These are phyloP conservation scores for Oryza rufipogon DNA, from an alignment of 176 grass and related monocot genomes.

Conservation along the genomic window DNA sequence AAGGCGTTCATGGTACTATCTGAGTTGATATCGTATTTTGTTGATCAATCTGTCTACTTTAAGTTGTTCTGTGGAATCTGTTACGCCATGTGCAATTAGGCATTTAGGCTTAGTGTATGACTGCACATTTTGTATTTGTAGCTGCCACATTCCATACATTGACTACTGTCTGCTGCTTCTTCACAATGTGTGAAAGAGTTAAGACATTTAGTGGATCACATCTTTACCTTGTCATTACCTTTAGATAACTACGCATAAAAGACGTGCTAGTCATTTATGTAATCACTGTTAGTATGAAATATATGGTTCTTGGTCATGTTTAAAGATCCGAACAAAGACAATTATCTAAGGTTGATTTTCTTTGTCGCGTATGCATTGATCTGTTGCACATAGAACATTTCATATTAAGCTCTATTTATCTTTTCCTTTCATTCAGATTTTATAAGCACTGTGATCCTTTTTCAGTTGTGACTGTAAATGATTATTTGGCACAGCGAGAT, in stretches of 20 bases:
- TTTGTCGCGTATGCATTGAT: constrained; percentile 1
- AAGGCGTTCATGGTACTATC: constrained; percentile 86
- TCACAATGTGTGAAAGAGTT: background rate
- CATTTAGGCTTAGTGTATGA: background rate
- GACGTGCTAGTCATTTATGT: background rate
- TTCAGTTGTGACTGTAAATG: constrained; percentile 99
- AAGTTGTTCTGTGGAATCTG: background rate
- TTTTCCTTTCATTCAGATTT: constrained; percentile 16
- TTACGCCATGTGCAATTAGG: background rate
- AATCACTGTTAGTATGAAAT: constrained; percentile 2
- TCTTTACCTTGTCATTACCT: no score
- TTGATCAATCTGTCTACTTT: background rate
- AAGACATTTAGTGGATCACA: background rate
- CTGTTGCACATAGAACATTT: background rate
- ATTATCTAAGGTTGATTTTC: constrained; percentile 5
- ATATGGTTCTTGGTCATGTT: constrained; percentile 2
- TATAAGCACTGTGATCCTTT: constrained; percentile 22
- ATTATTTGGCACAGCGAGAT: constrained; percentile 97
- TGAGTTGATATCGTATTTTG: constrained; percentile 8
- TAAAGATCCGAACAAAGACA: background rate
- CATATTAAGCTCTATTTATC: no score
- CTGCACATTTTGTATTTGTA: background rate
- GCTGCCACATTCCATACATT: background rate
- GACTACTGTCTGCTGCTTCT: background rate
- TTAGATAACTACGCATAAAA: no score